Evolutionary conservation across 345 rosid genomes (phyloP).

Genomic region (Brassica rapa): DNA sequence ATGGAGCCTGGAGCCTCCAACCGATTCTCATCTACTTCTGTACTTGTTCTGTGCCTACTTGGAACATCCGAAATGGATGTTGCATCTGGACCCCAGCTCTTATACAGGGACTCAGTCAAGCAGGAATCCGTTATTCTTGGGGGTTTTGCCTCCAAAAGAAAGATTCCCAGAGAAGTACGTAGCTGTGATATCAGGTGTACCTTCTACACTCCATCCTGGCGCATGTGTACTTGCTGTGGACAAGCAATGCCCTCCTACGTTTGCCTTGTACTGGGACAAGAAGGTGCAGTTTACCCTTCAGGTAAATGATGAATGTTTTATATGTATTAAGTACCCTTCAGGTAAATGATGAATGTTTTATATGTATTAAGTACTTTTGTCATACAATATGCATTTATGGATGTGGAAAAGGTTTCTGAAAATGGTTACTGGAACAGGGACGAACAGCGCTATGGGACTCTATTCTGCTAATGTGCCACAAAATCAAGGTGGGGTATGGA

Average conservation of each 20-base stretch:
- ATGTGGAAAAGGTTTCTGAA: not conserved
- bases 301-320: constrained; percentile 45
- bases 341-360: constrained; percentile 45
- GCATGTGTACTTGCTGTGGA: constrained; percentile 77
- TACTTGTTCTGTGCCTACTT: constrained; percentile 91
- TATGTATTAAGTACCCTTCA: constrained; percentile 46
- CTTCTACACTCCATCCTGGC: constrained; percentile 83
- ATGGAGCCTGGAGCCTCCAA: constrained; percentile 80
- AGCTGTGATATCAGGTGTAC: constrained; percentile 66
- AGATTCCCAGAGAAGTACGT: constrained; percentile 90
- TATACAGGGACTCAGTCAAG: constrained; percentile 81
- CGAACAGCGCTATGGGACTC: constrained; percentile 92
- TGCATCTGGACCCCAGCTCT: constrained; percentile 86
- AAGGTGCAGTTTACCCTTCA: constrained; percentile 80
- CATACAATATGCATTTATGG: not conserved
- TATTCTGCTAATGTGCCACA: constrained; percentile 71
- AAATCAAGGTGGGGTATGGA: constrained; percentile 76
- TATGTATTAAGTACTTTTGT: not conserved
- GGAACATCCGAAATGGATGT: constrained; percentile 98
- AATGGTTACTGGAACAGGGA: constrained; percentile 59
- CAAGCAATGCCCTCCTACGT: constrained; percentile 64
- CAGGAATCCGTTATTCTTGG: constrained; percentile 83
- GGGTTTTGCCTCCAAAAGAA: constrained; percentile 84
- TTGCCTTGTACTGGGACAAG: constrained; percentile 93
- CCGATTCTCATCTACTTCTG: constrained; percentile 85